A percentile compares a stretch with the other conserved stretches of the same genome.
These are phyloP conservation scores for Raffaelea ambrosiae DNA, from an alignment of 2,329 filamentous ascomycete genomes.

Conservation along the genomic window DNA sequence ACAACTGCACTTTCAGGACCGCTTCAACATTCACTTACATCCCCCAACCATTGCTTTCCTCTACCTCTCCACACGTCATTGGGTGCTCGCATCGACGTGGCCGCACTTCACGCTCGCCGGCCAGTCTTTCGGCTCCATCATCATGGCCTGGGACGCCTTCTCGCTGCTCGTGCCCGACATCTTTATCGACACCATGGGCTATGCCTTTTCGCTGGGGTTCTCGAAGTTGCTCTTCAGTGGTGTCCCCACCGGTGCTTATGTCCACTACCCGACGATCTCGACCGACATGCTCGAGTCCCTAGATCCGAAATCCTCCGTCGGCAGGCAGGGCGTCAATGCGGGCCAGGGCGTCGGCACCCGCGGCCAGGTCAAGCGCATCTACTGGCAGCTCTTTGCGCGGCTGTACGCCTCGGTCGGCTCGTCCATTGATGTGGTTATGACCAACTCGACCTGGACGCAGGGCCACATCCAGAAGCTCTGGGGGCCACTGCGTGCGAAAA, in stretches of 20 bases:
- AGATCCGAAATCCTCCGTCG: slow-evolving; percentile 50
- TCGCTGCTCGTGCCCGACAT: slow-evolving; percentile 86
- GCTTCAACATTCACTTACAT: slow-evolving; percentile 89
- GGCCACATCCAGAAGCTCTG: slow-evolving; percentile 73
- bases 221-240: slow-evolving; percentile 71
- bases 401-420: slow-evolving; percentile 78
- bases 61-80: slow-evolving; percentile 80
- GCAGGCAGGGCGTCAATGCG: slow-evolving; percentile 68
- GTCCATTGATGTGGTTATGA: slow-evolving; percentile 89
- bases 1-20: slow-evolving; percentile 48
- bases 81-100: slow-evolving; percentile 80
- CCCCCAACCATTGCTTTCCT: slow-evolving; percentile 77
- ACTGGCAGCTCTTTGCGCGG: slow-evolving; percentile 79
- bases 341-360: slow-evolving; percentile 66
- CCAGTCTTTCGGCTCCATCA: slow-evolving; percentile 82
- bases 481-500: slow-evolving; percentile 46
- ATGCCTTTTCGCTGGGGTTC: slow-evolving; percentile 80
- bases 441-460: slow-evolving; percentile 93
- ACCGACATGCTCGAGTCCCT: slow-evolving; percentile 93
- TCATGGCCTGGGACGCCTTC: slow-evolving; percentile 88
- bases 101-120: slow-evolving; percentile 87
- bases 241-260: slow-evolving; percentile 84
- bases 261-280: slow-evolving; percentile 96
- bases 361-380: slow-evolving; percentile 65
- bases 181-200: slow-evolving; percentile 97